A percentile compares a stretch with the other conserved stretches of the same genome.
Conservation (phyloP, 495 filamentous ascomycete species). For the Xanthoparmelia taractica region DNA sequence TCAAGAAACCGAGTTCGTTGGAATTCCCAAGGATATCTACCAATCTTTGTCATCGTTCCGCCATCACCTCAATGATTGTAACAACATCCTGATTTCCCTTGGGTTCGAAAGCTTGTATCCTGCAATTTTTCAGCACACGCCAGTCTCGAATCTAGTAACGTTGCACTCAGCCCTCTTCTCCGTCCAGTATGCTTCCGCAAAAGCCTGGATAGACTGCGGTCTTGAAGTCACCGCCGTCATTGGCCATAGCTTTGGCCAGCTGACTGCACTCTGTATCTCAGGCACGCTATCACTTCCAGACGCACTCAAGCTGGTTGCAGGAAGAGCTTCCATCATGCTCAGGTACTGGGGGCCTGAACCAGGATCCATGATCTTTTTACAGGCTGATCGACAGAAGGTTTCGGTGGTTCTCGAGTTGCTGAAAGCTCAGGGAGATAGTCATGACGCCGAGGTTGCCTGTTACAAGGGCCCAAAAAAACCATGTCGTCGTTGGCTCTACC, state of each 20-base stretch:
- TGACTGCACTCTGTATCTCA: constrained; percentile 35
- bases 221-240: constrained; percentile 34
- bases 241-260: constrained; percentile 47
- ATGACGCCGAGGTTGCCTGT: constrained; percentile 35
- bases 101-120: too few species aligned
- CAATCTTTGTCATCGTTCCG: too few species aligned
- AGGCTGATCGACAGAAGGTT: too few species aligned
- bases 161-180: too few species aligned
- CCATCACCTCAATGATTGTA: too few species aligned
- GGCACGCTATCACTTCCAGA: constrained; percentile 38
- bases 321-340: constrained; percentile 40
- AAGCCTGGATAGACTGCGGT: constrained; percentile 42
- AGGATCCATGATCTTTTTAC: constrained; percentile 50
- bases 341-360: constrained; percentile 39
- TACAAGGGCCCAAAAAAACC: constrained; percentile 32
- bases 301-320: constrained; percentile 35
- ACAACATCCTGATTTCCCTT: too few species aligned
- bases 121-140: too few species aligned
- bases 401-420: too few species aligned
- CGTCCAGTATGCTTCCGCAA: constrained; percentile 42
- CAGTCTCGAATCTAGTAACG: constrained; percentile 39
- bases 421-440: too few species aligned
- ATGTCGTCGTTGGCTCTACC: constrained; percentile 29
- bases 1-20: too few species aligned
- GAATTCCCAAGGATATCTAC: too few species aligned